Evolutionary conservation across 2,329 filamentous ascomycete genomes (phyloP).

Genomic region (Pleurostoma richardsiae): DNA sequence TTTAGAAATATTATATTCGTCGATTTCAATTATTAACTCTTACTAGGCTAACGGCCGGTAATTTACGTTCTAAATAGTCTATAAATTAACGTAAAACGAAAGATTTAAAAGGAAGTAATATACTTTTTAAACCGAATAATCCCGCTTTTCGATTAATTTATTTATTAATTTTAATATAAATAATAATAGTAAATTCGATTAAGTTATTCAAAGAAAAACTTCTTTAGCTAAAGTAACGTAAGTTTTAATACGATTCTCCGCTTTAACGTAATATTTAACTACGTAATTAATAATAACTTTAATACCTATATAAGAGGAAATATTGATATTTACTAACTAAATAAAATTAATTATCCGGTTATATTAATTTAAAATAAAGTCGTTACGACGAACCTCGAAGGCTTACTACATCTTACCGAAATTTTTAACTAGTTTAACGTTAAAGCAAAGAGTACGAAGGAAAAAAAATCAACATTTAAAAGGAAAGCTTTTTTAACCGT

Average conservation of each 20-base stretch:
- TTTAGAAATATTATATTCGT: not conserved
- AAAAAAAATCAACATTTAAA: not conserved
- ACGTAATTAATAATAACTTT: not conserved
- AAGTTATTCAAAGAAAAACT: too few species aligned
- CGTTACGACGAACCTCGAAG: not conserved
- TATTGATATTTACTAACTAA: not conserved
- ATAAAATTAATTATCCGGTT: not conserved
- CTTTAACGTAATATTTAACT: not conserved
- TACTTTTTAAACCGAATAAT: not conserved
- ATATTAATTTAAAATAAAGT: not conserved
- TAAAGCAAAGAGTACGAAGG: not conserved
- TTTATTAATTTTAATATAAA: slow-evolving; percentile 2
- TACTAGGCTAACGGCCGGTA: not conserved
- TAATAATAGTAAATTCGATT: slow-evolving; percentile 1
- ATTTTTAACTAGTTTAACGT: not conserved
- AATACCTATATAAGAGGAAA: not conserved
- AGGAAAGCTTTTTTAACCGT: not conserved
- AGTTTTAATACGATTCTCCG: not conserved
- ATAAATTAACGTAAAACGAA: not conserved
- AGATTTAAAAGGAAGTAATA: not conserved
- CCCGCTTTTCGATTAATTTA: not conserved
- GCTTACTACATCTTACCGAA: not conserved
- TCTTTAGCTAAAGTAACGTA: slow-evolving; percentile 2
- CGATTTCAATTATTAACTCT: not conserved
- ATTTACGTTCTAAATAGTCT: not conserved